phyloP scores from a whole-genome alignment of 2,329 filamentous ascomycete genomes.

The Albifimbria verrucaria region DNA sequence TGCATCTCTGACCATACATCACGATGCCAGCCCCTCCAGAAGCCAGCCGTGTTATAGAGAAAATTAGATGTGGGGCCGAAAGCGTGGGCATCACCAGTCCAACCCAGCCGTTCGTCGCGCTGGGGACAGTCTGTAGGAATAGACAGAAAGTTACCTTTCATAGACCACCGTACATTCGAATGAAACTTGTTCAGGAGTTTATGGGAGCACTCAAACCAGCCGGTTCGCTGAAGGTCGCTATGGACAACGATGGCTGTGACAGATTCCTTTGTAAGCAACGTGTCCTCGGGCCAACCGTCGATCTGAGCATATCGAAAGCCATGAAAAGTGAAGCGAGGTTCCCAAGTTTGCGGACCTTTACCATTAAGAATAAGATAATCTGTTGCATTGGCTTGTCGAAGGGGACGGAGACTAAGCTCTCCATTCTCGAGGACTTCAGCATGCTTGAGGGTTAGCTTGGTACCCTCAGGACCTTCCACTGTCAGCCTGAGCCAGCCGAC shows the following conservation, averaged over 20 bases:
- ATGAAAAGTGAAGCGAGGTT: constrained; percentile 49
- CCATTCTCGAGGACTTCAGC: constrained; percentile 52
- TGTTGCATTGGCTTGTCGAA: constrained; percentile 33
- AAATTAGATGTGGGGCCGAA: constrained; percentile 51
- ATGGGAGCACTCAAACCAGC: constrained; percentile 51
- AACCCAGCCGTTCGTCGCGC: constrained; percentile 49
- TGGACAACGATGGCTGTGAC: constrained; percentile 37
- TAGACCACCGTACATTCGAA: constrained; percentile 51
- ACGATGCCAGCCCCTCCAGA: constrained; percentile 47
- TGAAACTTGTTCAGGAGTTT: constrained; percentile 50
- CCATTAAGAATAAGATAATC: constrained; percentile 36
- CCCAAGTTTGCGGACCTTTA: constrained; percentile 24
- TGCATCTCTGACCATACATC: constrained; percentile 29
- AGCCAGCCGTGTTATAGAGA: constrained; percentile 49
- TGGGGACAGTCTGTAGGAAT: constrained; percentile 56
- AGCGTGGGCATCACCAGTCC: constrained; percentile 48
- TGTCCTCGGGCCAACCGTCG: constrained; percentile 35
- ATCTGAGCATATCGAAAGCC: constrained; percentile 51
- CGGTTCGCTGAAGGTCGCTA: constrained; percentile 48
- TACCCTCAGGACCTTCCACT: constrained; percentile 31
- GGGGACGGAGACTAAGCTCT: constrained; percentile 34
- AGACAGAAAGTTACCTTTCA: constrained; percentile 55
- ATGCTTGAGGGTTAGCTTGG: constrained; percentile 44
- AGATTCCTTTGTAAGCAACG: constrained; percentile 13
- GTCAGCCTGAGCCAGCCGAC: constrained; percentile 46